Evolutionary conservation across 495 filamentous ascomycete genomes (phyloP).

Genomic region (Talaromyces proteolyticus): DNA sequence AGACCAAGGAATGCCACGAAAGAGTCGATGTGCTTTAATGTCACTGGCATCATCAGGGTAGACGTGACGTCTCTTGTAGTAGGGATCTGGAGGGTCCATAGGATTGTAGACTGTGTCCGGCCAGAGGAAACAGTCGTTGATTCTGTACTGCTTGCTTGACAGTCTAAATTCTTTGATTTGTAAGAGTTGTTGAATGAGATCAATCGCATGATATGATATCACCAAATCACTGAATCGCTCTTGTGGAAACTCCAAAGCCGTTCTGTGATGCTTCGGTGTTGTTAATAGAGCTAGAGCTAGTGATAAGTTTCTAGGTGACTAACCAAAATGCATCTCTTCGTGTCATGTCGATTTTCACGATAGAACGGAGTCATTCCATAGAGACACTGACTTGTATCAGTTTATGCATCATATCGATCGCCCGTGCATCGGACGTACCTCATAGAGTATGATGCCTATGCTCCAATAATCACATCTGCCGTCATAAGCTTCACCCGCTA

Average conservation of each 20-base stretch:
- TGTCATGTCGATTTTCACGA: constrained; percentile 70
- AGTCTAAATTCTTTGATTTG: constrained; percentile 72
- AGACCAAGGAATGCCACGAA: constrained; percentile 62
- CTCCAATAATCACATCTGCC: constrained; percentile 97
- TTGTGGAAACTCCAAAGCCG: constrained; percentile 56
- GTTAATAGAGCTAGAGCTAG: neutral
- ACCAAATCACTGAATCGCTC: constrained; percentile 38
- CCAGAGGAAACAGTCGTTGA: constrained; percentile 44
- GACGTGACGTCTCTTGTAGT: constrained; percentile 53
- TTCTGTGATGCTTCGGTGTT: constrained; percentile 42
- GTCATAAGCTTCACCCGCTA: constrained; percentile 78
- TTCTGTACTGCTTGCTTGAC: constrained; percentile 62
- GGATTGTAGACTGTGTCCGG: constrained; percentile 5
- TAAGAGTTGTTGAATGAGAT: constrained; percentile 71
- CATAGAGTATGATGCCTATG: constrained; percentile 84
- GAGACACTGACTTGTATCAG: constrained; percentile 51
- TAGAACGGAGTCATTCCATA: constrained; percentile 90
- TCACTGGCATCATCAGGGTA: constrained; percentile 73
- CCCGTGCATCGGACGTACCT: constrained; percentile 38
- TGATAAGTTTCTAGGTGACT: constrained; percentile 15
- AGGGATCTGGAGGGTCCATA: constrained; percentile 19
- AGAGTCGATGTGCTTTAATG: constrained; percentile 74
- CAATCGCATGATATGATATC: constrained; percentile 58
- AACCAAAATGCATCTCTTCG: constrained; percentile 75
- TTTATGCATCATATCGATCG: neutral